These are phyloP conservation scores for Fomitiporia mediterranea DNA, from an alignment of 1,284 basidiomycete species.

Conservation along the genomic window DNA sequence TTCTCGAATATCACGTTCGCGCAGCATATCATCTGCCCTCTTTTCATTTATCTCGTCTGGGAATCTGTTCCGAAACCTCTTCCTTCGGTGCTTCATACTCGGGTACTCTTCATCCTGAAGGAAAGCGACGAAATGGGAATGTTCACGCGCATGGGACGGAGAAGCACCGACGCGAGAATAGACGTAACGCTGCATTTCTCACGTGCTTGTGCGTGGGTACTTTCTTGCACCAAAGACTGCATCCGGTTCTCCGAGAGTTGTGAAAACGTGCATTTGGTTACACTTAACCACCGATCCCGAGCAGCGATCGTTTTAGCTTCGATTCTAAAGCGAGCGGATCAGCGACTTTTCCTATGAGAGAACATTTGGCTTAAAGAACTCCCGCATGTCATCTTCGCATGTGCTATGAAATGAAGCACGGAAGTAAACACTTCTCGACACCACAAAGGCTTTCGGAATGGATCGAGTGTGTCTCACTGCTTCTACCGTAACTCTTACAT, in stretches of 20 bases:
- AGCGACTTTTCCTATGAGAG: neutral
- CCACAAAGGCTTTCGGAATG: too few species aligned
- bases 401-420: too few species aligned
- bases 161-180: neutral
- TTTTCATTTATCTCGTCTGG: conserved; percentile 2
- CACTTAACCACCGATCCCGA: neutral
- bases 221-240: too few species aligned
- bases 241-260: neutral
- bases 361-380: too few species aligned
- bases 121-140: neutral
- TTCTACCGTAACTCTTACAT: too few species aligned
- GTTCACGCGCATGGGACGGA: neutral
- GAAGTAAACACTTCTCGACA: too few species aligned
- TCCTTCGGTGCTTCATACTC: neutral
- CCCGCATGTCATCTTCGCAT: too few species aligned
- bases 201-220: too few species aligned
- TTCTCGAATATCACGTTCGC: neutral
- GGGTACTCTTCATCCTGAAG: neutral
- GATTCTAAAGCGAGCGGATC: conserved; percentile 1
- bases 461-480: too few species aligned
- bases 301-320: conserved; percentile 3
- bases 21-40: neutral
- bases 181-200: too few species aligned
- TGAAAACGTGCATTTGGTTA: neutral
- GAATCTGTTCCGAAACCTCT: neutral